Percentiles rank a stretch among this genome's conserved stretches.
Evolutionary conservation across 768 basidiomycete genomes (phyloP).

Genomic region (Lentinula aciculospora): DNA sequence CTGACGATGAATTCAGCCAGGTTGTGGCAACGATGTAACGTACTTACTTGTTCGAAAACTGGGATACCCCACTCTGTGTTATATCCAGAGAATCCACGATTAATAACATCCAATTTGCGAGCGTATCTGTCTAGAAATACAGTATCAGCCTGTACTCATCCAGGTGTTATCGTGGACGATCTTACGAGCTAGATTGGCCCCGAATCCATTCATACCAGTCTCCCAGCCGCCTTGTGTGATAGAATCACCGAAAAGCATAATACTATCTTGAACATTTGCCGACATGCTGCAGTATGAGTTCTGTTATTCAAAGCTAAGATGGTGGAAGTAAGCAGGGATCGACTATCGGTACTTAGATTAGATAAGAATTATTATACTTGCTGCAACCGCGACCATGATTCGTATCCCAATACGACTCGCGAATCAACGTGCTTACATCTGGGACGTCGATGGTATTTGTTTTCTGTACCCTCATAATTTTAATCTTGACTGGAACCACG

Average conservation of each 20-base stretch:
- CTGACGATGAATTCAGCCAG: constrained; percentile 15
- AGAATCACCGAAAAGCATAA: constrained; percentile 80
- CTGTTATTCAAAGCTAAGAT: constrained; percentile 8
- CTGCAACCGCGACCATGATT: constrained; percentile 9
- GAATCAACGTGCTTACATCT: constrained; percentile 80
- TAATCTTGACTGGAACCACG: constrained; percentile 8
- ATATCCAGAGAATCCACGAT: constrained; percentile 81
- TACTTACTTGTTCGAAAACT: constrained; percentile 66
- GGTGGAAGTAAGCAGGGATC: neutral
- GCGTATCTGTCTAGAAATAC: constrained; percentile 58
- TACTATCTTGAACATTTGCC: constrained; percentile 51
- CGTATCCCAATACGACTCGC: constrained; percentile 64
- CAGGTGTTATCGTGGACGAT: constrained; percentile 9
- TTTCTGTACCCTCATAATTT: constrained; percentile 7
- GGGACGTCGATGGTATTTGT: constrained; percentile 72
- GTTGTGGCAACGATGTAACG: neutral
- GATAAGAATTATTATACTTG: neutral
- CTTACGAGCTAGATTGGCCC: constrained; percentile 62
- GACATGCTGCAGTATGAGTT: constrained; percentile 37
- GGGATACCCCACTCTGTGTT: constrained; percentile 85
- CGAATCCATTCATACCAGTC: constrained; percentile 48
- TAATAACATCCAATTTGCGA: constrained; percentile 80
- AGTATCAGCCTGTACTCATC: neutral
- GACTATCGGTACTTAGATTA: constrained; percentile 3
- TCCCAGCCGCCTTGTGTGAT: constrained; percentile 70